Evolutionary conservation across 345 rosid genomes (phyloP).

Genomic region (Hirschfeldia incana): DNA sequence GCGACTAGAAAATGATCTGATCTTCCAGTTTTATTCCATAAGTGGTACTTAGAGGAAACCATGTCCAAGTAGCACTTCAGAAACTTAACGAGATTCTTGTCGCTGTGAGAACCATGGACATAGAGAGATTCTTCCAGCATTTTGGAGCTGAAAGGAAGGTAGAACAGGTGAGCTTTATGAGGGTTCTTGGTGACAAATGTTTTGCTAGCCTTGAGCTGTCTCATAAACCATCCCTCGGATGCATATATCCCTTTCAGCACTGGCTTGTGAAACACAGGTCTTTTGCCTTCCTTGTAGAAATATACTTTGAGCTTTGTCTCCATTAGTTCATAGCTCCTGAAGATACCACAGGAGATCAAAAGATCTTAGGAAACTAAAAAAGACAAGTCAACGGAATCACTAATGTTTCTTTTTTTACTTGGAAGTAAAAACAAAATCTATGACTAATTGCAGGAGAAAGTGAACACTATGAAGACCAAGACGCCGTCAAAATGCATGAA

Average conservation of each 20-base stretch:
- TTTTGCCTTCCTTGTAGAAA: slow-evolving; percentile 80
- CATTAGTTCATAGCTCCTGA: slow-evolving; percentile 90
- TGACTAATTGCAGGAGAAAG: background rate
- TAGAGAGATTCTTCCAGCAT: slow-evolving; percentile 72
- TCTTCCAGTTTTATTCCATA: slow-evolving; percentile 91
- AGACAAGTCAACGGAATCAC: too few species aligned
- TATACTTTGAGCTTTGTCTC: slow-evolving; percentile 80
- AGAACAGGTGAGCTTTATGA: slow-evolving; percentile 79
- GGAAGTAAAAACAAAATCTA: too few species aligned
- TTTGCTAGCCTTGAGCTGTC: slow-evolving; percentile 64
- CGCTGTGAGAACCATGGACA: slow-evolving; percentile 69
- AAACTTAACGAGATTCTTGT: slow-evolving; percentile 57
- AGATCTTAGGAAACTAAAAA: too few species aligned
- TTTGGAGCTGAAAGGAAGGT: slow-evolving; percentile 89
- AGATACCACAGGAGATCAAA: too few species aligned
- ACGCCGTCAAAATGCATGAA: background rate
- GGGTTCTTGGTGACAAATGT: slow-evolving; percentile 62
- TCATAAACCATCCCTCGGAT: slow-evolving; percentile 99
- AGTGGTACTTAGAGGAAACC: slow-evolving; percentile 62
- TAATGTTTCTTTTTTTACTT: too few species aligned
- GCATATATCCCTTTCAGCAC: slow-evolving; percentile 87
- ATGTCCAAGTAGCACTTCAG: slow-evolving; percentile 63
- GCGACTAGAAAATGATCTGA: slow-evolving; percentile 93
- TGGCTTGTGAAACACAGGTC: slow-evolving; percentile 72
- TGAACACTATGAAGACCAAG: background rate